These are phyloP conservation scores for Massospora cicadina DNA, from an alignment of 371 early-diverging fungal genomes.

Conservation along the genomic window DNA sequence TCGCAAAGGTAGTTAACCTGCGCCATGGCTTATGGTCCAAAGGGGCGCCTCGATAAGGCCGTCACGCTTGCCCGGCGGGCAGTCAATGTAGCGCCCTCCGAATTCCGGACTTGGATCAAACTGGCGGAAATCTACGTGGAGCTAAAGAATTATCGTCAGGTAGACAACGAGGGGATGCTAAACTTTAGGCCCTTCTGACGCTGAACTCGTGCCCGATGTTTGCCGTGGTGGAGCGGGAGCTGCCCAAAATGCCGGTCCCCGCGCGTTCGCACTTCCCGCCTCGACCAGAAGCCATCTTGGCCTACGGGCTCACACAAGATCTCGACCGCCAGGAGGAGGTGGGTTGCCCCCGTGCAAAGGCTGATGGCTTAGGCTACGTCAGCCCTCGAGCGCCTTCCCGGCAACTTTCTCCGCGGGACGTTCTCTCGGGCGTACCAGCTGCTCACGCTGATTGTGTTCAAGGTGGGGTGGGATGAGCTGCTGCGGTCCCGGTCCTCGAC, in stretches of 20 bases:
- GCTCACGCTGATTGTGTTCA: slow-evolving; percentile 53
- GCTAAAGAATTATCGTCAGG: slow-evolving; percentile 60
- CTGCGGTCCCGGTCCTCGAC: slow-evolving; percentile 62
- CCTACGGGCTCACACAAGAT: slow-evolving; percentile 49
- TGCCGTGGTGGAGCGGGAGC: slow-evolving; percentile 72
- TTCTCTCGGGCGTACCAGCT: slow-evolving; percentile 72
- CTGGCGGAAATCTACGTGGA: slow-evolving; percentile 81
- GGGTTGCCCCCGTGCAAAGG: slow-evolving; percentile 9
- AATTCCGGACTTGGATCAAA: slow-evolving; percentile 87
- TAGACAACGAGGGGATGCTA: slow-evolving; percentile 15
- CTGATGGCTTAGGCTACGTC: slow-evolving; percentile 10
- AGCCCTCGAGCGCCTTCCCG: slow-evolving; percentile 57
- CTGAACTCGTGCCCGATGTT: slow-evolving; percentile 97
- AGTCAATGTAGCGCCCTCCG: slow-evolving; percentile 83
- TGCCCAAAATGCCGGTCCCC: slow-evolving; percentile 81
- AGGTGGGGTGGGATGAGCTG: slow-evolving; percentile 90
- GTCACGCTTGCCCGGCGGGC: slow-evolving; percentile 73
- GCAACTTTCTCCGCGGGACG: slow-evolving; percentile 76
- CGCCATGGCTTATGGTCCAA: not conserved
- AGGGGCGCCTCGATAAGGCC: slow-evolving; percentile 44
- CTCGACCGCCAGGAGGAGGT: slow-evolving; percentile 49
- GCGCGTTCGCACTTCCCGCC: slow-evolving; percentile 61
- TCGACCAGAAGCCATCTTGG: slow-evolving; percentile 38
- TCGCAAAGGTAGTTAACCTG: slow-evolving; percentile 32
- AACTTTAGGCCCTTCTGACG: slow-evolving; percentile 59